A percentile compares a stretch with the other conserved stretches of the same genome.
phyloP scores from a whole-genome alignment of 1,284 basidiomycete genomes.

The Cutaneotrichosporon cavernicola region DNA sequence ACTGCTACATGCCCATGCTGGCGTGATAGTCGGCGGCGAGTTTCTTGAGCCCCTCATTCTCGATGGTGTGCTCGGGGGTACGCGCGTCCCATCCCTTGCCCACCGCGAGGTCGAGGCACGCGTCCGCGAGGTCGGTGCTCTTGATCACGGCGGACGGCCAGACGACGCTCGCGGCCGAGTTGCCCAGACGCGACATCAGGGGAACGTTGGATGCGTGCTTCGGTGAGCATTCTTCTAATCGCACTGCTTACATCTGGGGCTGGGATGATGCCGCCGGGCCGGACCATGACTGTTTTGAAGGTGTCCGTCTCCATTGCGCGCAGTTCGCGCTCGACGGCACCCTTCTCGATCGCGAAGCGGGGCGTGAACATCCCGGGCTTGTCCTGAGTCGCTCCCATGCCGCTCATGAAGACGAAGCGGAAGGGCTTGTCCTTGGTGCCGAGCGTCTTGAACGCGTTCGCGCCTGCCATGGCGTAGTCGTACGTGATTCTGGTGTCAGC shows the following conservation, averaged over 20 bases:
- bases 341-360: slow-evolving; percentile 32
- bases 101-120: slow-evolving; percentile 22
- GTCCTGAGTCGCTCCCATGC: slow-evolving; percentile 31
- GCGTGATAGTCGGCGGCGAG: not conserved
- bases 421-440: slow-evolving; percentile 29
- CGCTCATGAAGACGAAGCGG: slow-evolving; percentile 37
- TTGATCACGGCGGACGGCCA: slow-evolving; percentile 20
- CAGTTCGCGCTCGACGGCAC: slow-evolving; percentile 32
- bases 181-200: not conserved
- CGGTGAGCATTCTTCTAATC: not conserved
- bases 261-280: slow-evolving; percentile 34
- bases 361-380: slow-evolving; percentile 16
- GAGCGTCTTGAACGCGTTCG: slow-evolving; percentile 27
- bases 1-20: not conserved
- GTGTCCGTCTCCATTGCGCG: slow-evolving; percentile 11
- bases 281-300: slow-evolving; percentile 28
- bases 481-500: slow-evolving; percentile 32
- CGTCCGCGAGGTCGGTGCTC: slow-evolving; percentile 21
- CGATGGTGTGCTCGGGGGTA: not conserved
- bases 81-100: slow-evolving; percentile 33
- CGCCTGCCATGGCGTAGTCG: slow-evolving; percentile 31
- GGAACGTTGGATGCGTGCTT: slow-evolving; percentile 16
- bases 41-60: not conserved
- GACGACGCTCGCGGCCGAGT: slow-evolving; percentile 9
- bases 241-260: slow-evolving; percentile 28